A percentile compares a stretch with the other conserved stretches of the same genome.
Evolutionary conservation across 805 yeast species (phyloP).

Genomic region (Lipomyces japonicus): DNA sequence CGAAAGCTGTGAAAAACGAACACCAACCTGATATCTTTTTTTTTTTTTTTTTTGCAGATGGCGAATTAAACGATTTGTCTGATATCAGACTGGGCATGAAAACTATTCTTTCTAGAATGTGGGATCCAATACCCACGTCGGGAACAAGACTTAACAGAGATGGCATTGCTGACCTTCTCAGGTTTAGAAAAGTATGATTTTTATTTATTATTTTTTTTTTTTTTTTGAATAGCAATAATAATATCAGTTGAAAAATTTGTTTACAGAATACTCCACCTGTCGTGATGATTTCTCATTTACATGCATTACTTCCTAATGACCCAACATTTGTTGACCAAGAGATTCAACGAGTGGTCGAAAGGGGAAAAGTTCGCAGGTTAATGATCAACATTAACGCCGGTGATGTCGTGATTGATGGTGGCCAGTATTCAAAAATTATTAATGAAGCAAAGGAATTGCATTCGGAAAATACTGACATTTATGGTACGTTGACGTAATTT

Average conservation of each 20-base stretch:
- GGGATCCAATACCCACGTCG: conserved; percentile 36
- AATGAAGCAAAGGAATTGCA: not conserved
- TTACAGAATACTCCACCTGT: conserved; percentile 33
- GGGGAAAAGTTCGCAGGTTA: conserved; percentile 33
- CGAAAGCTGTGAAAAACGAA: too few relatives aligned
- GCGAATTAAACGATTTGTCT: conserved; percentile 19
- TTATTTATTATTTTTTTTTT: not conserved
- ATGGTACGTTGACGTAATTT: not conserved
- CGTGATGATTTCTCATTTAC: conserved; percentile 37
- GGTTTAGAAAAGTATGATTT: conserved; percentile 29
- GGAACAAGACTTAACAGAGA: conserved; percentile 31
- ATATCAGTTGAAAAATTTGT: not conserved
- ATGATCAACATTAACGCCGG: conserved; percentile 34
- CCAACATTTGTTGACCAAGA: conserved; percentile 40
- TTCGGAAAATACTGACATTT: not conserved
- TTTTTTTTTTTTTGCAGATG: conserved; percentile 7
- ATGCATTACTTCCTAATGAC: conserved; percentile 37
- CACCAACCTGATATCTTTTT: too few relatives aligned
- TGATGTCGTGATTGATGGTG: conserved; percentile 36
- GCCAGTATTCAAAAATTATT: conserved; percentile 25
- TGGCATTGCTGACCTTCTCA: conserved; percentile 30
- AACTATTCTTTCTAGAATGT: conserved; percentile 32
- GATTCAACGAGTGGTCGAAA: conserved; percentile 28
- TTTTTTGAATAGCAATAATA: not conserved
- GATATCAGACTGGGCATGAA: conserved; percentile 31